Base-by-base conservation (phyloP, 169 alveolate species). In the Besnoitia besnoiti region DNA sequence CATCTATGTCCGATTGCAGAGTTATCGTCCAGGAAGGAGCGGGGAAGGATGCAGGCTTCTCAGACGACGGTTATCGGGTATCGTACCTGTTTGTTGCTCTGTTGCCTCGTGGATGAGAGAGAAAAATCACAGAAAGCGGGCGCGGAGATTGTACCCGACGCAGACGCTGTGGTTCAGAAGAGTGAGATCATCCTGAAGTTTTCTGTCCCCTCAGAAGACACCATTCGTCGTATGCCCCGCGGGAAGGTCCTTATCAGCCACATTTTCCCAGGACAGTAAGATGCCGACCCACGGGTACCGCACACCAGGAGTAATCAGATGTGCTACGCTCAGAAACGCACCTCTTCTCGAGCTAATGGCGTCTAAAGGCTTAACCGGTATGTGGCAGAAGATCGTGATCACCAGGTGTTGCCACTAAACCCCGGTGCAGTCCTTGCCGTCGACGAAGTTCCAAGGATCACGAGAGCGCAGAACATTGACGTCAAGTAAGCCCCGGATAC, bases 381-480 rank as follows among this genome's bases (percentile, higher is more conserved):
- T 12, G 49, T 44, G 40, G 27, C 61, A 24, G 35, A 0, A 14
- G 33, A 24, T 4, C 14, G 19, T 0, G 30, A 77, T 27, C 5
- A 39, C 19, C 33, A 5, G n/a, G 42, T 3, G 59, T 8, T 37
- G 5, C 12, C n/a, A 3, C 24, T 16, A 39, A 0, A 4, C n/a
- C 33, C 35, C 33, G 5, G 96, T 24, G 96, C 98, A 40, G 91
- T 97, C 73, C 92, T 97, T 51, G 98, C 99, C 76, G 96, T 93
- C n/a, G 94, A 91, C 61, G 94, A 91, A 61, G 98, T 98, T 0
- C 99, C 99, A 30, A 96, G 99, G 88, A 97, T 97, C 61, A 95
- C 99, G 10, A 96, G 98, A 51, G 99, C 99, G 42, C 98, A 98
- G 94, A 96, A 96, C 94, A 94, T 98, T 85, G 99, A 98, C 92